Evolutionary conservation across 805 yeast species (phyloP).

Genomic region (Saccharomycopsis amapae): DNA sequence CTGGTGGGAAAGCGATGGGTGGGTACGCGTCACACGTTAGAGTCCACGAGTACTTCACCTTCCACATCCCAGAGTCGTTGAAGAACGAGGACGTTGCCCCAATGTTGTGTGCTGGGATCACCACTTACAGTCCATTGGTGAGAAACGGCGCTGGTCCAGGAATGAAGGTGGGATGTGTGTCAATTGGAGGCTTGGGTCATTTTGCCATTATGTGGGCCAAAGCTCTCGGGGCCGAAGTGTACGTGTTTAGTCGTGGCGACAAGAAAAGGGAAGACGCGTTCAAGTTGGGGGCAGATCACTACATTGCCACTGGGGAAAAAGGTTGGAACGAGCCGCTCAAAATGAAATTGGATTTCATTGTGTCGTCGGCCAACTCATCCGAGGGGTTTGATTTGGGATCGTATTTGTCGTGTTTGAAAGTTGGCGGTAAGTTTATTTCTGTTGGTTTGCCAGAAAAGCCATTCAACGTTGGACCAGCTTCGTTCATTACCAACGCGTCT

Average conservation of each 20-base stretch:
- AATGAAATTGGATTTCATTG: slow-evolving; percentile 41
- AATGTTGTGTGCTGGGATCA: slow-evolving; percentile 50
- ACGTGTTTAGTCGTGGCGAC: slow-evolving; percentile 46
- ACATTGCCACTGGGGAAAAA: slow-evolving; percentile 39
- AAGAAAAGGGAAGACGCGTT: slow-evolving; percentile 45
- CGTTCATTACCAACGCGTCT: slow-evolving; percentile 30
- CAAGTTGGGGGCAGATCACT: slow-evolving; percentile 49
- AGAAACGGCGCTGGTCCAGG: slow-evolving; percentile 37
- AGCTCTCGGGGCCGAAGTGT: slow-evolving; percentile 58
- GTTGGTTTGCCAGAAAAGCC: slow-evolving; percentile 60
- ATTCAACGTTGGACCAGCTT: slow-evolving; percentile 37
- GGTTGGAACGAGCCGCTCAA: slow-evolving; percentile 30
- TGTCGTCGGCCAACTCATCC: slow-evolving; percentile 47
- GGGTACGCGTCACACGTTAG: slow-evolving; percentile 45
- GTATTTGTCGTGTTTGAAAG: slow-evolving; percentile 45
- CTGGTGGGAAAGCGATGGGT: slow-evolving; percentile 44
- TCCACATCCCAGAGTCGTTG: slow-evolving; percentile 42
- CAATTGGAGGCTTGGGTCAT: slow-evolving; percentile 65
- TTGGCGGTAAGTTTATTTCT: slow-evolving; percentile 51
- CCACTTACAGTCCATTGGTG: slow-evolving; percentile 45
- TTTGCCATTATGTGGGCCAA: slow-evolving; percentile 52
- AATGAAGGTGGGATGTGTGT: slow-evolving; percentile 50
- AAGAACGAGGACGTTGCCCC: slow-evolving; percentile 43
- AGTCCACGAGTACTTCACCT: slow-evolving; percentile 38
- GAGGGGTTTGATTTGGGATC: slow-evolving; percentile 41